phyloP scores from a whole-genome alignment of 805 yeast genomes.

The Kluyveromyces aestuarii region DNA sequence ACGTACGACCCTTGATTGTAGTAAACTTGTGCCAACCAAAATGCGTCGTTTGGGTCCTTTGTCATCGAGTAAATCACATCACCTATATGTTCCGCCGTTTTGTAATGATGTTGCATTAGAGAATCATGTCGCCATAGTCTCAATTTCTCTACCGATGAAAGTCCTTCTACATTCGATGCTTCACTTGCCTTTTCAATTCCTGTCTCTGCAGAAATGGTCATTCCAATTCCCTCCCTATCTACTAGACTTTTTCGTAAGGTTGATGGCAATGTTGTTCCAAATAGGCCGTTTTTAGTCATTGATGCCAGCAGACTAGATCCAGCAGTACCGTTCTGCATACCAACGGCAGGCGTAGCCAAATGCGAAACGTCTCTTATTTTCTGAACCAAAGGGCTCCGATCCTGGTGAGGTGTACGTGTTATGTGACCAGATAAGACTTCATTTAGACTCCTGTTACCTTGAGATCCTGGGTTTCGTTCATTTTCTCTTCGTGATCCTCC shows the following conservation, averaged over 20 bases:
- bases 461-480: neutral
- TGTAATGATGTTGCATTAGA: constrained; percentile 80
- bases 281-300: constrained; percentile 19
- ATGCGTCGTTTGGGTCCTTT: constrained; percentile 84
- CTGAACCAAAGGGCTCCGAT: constrained; percentile 9
- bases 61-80: constrained; percentile 83
- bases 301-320: constrained; percentile 14
- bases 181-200: constrained; percentile 6
- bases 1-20: constrained; percentile 67
- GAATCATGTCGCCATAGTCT: constrained; percentile 94
- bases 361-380: constrained; percentile 17
- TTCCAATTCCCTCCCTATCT: constrained; percentile 10
- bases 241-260: constrained; percentile 23
- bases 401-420: constrained; percentile 9
- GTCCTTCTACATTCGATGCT: constrained; percentile 20
- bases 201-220: neutral
- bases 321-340: constrained; percentile 10
- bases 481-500: neutral
- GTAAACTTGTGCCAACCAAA: constrained; percentile 91
- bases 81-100: constrained; percentile 84
- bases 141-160: constrained; percentile 73
- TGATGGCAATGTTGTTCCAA: constrained; percentile 24
- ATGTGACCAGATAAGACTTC: neutral
- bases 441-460: neutral
- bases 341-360: constrained; percentile 30